Conservation (phyloP, 208 protist species). For the Porcisia deanei region DNA sequence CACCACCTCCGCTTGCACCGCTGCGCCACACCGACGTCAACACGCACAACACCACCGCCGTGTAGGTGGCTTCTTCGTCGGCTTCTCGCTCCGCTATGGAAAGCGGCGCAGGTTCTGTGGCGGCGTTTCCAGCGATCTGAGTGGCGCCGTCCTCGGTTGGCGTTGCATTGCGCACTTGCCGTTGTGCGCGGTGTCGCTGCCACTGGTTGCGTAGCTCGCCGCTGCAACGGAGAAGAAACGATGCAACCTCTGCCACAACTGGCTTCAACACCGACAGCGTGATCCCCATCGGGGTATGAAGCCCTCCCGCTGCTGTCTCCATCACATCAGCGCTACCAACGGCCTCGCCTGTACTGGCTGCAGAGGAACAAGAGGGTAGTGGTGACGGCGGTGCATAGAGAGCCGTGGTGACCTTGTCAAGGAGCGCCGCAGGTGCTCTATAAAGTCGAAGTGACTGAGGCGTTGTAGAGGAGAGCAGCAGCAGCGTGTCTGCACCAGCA, state of each 20-base stretch:
- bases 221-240: slow-evolving; percentile 22
- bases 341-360: neutral
- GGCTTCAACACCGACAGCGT: slow-evolving; percentile 15
- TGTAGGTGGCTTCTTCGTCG: slow-evolving; percentile 23
- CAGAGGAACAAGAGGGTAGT: neutral
- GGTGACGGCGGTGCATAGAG: slow-evolving; percentile 8
- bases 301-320: slow-evolving; percentile 2
- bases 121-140: neutral
- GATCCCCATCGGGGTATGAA: neutral
- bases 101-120: neutral
- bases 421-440: slow-evolving; percentile 11
- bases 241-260: slow-evolving; percentile 21
- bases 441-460: slow-evolving; percentile 20
- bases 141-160: neutral
- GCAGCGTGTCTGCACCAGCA: neutral
- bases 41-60: slow-evolving; percentile 22
- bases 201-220: slow-evolving; percentile 23
- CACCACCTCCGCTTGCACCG: slow-evolving; percentile 2
- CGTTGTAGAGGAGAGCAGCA: neutral
- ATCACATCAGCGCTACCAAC: neutral
- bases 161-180: slow-evolving; percentile 12
- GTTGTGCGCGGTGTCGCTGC: slow-evolving; percentile 18
- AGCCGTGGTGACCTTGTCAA: slow-evolving; percentile 18
- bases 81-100: slow-evolving; percentile 17
- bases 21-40: slow-evolving; percentile 29